Conservation (phyloP, 2,329 filamentous ascomycete genomes). For the Microsporum ferrugineum region DNA sequence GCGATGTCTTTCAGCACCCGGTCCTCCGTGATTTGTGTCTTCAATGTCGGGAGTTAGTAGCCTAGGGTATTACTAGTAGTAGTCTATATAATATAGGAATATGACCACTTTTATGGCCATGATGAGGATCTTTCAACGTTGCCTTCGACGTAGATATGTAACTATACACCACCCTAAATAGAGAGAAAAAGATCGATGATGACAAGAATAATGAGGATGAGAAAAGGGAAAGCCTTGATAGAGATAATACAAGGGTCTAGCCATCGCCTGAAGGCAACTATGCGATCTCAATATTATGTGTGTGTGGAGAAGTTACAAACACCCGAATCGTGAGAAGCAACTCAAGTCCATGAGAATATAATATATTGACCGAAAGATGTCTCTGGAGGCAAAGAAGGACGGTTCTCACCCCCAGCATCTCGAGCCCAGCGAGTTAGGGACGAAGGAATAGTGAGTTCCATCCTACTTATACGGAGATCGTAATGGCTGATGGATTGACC, state of each 20-base stretch:
- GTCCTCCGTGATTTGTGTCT: constrained; percentile 19
- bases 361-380: neutral
- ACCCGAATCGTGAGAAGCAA: too few species aligned
- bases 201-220: too few species aligned
- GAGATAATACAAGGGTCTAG: too few species aligned
- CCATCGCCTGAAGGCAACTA: too few species aligned
- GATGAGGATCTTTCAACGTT: neutral
- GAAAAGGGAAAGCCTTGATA: too few species aligned
- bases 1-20: constrained; percentile 10
- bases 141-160: too few species aligned
- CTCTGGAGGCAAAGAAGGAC: neutral
- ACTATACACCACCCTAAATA: neutral
- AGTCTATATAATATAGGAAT: neutral
- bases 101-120: neutral
- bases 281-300: too few species aligned
- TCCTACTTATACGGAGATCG: neutral
- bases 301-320: too few species aligned
- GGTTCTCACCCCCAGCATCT: constrained; percentile 49
- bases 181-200: neutral
- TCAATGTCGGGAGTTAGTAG: constrained; percentile 15
- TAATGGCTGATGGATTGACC: constrained; percentile 6
- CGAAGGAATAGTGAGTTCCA: constrained; percentile 69
- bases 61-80: neutral
- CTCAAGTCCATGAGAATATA: too few species aligned
- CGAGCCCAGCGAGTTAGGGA: constrained; percentile 69